phyloP scores from a whole-genome alignment of 192 early-diverging fungal species.

The Cladochytrium replicatum region DNA sequence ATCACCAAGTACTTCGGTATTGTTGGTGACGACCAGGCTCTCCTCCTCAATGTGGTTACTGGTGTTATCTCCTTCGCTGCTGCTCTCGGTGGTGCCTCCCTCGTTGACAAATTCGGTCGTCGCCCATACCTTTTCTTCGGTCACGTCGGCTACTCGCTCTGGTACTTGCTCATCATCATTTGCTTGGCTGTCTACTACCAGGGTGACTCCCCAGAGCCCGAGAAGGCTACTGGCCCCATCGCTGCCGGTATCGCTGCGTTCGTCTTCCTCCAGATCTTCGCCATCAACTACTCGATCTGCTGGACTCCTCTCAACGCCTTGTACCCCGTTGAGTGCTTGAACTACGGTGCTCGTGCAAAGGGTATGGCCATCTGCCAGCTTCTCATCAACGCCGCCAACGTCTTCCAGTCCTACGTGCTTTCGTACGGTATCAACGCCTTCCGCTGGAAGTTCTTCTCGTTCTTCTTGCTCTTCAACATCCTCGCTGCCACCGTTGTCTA shows the following conservation, averaged over 20 bases:
- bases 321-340: constrained; percentile 34
- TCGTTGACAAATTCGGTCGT: constrained; percentile 28
- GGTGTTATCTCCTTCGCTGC: constrained; percentile 22
- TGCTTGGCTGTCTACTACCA: constrained; percentile 11
- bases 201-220: too few relatives aligned
- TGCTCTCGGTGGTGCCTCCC: constrained; percentile 22
- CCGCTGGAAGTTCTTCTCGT: constrained; percentile 8
- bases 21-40: constrained; percentile 7
- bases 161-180: constrained; percentile 13
- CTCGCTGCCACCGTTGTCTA: constrained; percentile 18
- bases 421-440: constrained; percentile 6
- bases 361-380: constrained; percentile 33
- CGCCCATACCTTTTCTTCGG: constrained; percentile 26
- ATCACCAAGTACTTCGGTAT: constrained; percentile 7
- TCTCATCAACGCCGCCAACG: constrained; percentile 30
- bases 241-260: constrained; percentile 19
- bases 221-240: too few relatives aligned
- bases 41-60: constrained; percentile 17
- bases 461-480: constrained; percentile 19
- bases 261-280: constrained; percentile 23
- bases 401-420: constrained; percentile 5
- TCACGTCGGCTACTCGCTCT: constrained; percentile 7
- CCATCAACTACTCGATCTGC: constrained; percentile 32
- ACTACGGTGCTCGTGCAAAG: constrained; percentile 30
- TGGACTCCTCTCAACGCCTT: constrained; percentile 41